Conservation (phyloP, 257 asterid species). For the Datura wrightii region DNA sequence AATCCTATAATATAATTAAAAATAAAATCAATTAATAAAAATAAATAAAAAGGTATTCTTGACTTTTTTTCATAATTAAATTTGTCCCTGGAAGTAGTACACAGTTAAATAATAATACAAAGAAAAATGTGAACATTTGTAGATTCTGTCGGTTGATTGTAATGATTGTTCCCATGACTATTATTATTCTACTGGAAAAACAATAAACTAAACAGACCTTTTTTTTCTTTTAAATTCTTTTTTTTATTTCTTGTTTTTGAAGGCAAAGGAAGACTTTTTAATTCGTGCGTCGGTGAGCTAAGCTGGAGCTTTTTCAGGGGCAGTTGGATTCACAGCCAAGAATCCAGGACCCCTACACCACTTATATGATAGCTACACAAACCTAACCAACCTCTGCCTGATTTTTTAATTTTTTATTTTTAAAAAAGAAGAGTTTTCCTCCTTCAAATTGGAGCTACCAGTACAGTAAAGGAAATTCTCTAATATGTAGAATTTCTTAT, state of each 20-base stretch:
- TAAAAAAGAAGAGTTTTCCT: background rate
- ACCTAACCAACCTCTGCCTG: background rate
- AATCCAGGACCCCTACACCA: background rate
- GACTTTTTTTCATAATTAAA: background rate
- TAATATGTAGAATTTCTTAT: too few relatives aligned
- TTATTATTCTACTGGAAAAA: background rate
- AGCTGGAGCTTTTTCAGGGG: slow-evolving; percentile 9
- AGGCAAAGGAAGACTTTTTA: background rate
- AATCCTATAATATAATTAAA: too few relatives aligned
- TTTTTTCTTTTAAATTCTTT: background rate
- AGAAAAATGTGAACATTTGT: background rate
- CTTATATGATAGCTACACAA: background rate
- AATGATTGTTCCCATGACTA: slow-evolving; percentile 9
- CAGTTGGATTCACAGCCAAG: slow-evolving; percentile 2
- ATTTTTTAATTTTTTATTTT: background rate
- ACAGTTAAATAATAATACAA: background rate
- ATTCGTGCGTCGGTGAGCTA: background rate
- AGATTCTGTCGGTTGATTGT: slow-evolving; percentile 15
- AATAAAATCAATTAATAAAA: too few relatives aligned
- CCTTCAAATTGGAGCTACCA: background rate
- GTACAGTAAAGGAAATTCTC: too few relatives aligned
- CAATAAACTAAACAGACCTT: background rate
- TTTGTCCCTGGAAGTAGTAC: background rate
- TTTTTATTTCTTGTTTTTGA: background rate
- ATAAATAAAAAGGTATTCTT: too few relatives aligned